Percentiles rank a stretch among this genome's conserved stretches.
phyloP scores from a whole-genome alignment of 1,284 basidiomycete species.

The Chalciporus sp. region DNA sequence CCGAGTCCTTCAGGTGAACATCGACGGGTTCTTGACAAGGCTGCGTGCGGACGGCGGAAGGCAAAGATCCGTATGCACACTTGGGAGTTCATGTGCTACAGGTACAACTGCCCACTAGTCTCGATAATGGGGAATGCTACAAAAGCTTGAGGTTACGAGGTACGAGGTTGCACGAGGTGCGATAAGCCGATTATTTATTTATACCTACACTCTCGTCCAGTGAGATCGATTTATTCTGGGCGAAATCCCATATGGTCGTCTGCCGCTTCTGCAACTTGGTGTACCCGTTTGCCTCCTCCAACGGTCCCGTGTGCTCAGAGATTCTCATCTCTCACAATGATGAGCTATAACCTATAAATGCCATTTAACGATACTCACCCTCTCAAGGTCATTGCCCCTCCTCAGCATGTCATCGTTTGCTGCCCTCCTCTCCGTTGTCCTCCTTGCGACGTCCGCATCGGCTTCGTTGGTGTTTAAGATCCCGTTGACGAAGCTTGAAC shows the following conservation, averaged over 20 bases:
- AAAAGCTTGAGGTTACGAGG: not conserved
- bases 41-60: no score
- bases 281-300: not conserved
- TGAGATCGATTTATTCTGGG: not conserved
- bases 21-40: no score
- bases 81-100: no score
- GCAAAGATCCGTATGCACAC: no score
- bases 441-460: constrained; percentile 17
- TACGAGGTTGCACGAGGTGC: not conserved
- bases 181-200: no score
- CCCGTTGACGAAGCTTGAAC: constrained; percentile 15
- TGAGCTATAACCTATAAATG: constrained; percentile 7
- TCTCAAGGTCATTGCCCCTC: not conserved
- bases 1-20: no score
- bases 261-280: not conserved
- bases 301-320: not conserved
- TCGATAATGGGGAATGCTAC: no score
- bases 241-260: not conserved
- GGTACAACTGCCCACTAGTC: no score
- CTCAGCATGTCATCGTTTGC: constrained; percentile 18
- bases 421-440: constrained; percentile 4
- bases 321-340: constrained; percentile 1
- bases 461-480: constrained; percentile 12
- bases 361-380: not conserved
- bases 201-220: not conserved